A percentile compares a stretch with the other conserved stretches of the same genome.
Conservation (phyloP, 768 basidiomycete species). For the Galerina marginata region DNA sequence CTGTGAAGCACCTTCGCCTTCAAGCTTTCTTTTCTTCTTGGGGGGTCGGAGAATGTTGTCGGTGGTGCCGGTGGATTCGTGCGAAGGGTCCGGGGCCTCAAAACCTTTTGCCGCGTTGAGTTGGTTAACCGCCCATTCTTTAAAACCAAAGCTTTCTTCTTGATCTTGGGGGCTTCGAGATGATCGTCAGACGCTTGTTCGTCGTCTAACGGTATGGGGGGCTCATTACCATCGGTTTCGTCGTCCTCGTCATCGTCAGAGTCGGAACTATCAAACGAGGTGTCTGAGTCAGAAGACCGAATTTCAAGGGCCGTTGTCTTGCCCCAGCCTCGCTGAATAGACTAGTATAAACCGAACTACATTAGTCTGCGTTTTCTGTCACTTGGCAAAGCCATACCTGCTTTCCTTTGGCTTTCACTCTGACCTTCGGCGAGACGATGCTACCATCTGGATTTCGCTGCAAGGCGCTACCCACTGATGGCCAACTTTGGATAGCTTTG, state of each 20-base stretch:
- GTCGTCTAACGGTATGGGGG: constrained; percentile 11
- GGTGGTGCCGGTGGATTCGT: constrained; percentile 17
- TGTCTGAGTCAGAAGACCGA: constrained; percentile 53
- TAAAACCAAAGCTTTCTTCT: constrained; percentile 60
- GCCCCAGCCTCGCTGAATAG: constrained; percentile 52
- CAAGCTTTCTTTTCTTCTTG: constrained; percentile 56
- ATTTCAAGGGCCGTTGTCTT: constrained; percentile 29
- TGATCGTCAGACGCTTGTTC: constrained; percentile 38
- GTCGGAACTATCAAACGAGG: constrained; percentile 81
- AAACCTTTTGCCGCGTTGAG: constrained; percentile 55
- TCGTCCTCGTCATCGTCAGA: constrained; percentile 61
- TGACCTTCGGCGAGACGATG: constrained; percentile 53
- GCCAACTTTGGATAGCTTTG: constrained; percentile 20
- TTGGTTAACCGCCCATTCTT: constrained; percentile 89
- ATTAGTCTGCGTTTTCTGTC: neutral
- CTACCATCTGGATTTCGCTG: constrained; percentile 70
- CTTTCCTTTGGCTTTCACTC: constrained; percentile 45
- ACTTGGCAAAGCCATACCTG: constrained; percentile 42
- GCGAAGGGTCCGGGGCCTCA: constrained; percentile 22
- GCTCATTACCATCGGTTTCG: constrained; percentile 25
- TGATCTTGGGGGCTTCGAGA: constrained; percentile 19
- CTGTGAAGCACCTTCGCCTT: constrained; percentile 28
- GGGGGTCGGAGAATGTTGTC: constrained; percentile 24
- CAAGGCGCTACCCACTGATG: constrained; percentile 65
- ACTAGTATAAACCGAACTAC: constrained; percentile 11